Percentiles rank a stretch among this genome's conserved stretches.
phyloP scores from a whole-genome alignment of 352 stramenopile genomes.

The Globisporangium carolinianum region DNA sequence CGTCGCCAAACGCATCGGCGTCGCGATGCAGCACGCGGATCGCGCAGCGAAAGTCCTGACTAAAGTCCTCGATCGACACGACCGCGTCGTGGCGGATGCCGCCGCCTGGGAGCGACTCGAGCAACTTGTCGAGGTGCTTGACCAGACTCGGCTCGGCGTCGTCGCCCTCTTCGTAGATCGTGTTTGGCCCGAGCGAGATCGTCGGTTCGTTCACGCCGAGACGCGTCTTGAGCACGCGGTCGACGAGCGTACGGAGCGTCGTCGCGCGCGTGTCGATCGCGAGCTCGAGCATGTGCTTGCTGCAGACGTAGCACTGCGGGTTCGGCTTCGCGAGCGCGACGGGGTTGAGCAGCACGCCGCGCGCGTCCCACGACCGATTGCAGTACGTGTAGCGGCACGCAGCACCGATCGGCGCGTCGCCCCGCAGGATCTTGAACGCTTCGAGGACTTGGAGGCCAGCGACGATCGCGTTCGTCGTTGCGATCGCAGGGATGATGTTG shows the following conservation, averaged over 20 bases:
- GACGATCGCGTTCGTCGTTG: slow-evolving; percentile 99
- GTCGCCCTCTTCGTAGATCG: slow-evolving; percentile 95
- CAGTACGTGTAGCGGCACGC: slow-evolving; percentile 93
- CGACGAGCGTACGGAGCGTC: slow-evolving; percentile 68
- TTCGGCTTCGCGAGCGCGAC: slow-evolving; percentile 87
- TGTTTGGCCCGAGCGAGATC: slow-evolving; percentile 79
- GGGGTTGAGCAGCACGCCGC: slow-evolving; percentile 91
- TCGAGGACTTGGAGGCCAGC: slow-evolving; percentile 90
- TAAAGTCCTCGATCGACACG: slow-evolving; percentile 94
- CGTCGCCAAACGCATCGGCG: slow-evolving; percentile 52
- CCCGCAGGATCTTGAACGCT: slow-evolving; percentile 78
- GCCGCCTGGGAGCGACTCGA: slow-evolving; percentile 85
- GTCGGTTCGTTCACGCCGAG: slow-evolving; percentile 88
- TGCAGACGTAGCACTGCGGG: slow-evolving; percentile 95
- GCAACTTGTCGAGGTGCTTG: slow-evolving; percentile 87
- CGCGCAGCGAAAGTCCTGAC: slow-evolving; percentile 89
- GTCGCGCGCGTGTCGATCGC: slow-evolving; percentile 87
- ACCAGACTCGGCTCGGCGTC: slow-evolving; percentile 76
- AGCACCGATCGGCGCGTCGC: slow-evolving; percentile 49
- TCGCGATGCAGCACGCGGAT: slow-evolving; percentile 74
- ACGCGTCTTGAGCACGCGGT: slow-evolving; percentile 80
- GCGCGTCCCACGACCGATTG: slow-evolving; percentile 85
- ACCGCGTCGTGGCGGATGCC: slow-evolving; percentile 91
- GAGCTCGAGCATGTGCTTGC: slow-evolving; percentile 88
- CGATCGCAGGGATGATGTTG: slow-evolving; percentile 99